Evolutionary conservation across 2,329 filamentous ascomycete genomes (phyloP), one percentile per base, ranked within the genome.

Genomic region (Penicillium sp.): DNA sequence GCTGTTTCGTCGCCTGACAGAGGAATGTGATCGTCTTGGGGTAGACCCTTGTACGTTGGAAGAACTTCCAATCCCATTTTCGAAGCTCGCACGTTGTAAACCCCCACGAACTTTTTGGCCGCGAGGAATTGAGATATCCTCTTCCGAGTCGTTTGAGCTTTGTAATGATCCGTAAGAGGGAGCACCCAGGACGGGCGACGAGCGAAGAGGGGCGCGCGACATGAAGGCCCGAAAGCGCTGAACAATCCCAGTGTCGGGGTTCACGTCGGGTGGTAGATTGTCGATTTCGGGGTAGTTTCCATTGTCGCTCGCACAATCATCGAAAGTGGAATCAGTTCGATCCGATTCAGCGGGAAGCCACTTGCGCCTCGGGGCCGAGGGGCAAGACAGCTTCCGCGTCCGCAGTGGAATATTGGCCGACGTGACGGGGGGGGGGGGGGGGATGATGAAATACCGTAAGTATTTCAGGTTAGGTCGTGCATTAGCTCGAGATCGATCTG

Each of bases 91-190:
- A 12, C 52, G 51, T 23, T 45, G 57, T 17, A 54, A 51, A 10
- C 17, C 29, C 19, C 48, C 39, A 4, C 33, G 51, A 21, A 45
- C 13, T 15, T 55, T 48, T 13, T 51, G 57, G 8, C 19, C 19
- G 4, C 36, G 33, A n/a, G 38, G 7, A 5, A 54, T 38, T 55
- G 43, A n/a, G 1, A 68, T 70, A 41, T 72, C 71, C 31, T 74
- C 71, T 42, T 66, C 69, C 29, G 49, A 50, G 12, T 57, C 55
- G 19, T 62, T 55, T 33, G 74, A 71, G 6, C 72, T 77, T 38
- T 82, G 83, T 23, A 84, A 78, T 5, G 83, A 83, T 54, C 85
- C 84, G 70, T 87, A 87, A 17, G 84, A 86, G 23, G 83, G 82
- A 36, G 83, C 85, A 56, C 83, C 84, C 69, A 83, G 80, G 35